phyloP scores from a whole-genome alignment of 1,284 basidiomycete genomes.

The Phlebopus sp. region DNA sequence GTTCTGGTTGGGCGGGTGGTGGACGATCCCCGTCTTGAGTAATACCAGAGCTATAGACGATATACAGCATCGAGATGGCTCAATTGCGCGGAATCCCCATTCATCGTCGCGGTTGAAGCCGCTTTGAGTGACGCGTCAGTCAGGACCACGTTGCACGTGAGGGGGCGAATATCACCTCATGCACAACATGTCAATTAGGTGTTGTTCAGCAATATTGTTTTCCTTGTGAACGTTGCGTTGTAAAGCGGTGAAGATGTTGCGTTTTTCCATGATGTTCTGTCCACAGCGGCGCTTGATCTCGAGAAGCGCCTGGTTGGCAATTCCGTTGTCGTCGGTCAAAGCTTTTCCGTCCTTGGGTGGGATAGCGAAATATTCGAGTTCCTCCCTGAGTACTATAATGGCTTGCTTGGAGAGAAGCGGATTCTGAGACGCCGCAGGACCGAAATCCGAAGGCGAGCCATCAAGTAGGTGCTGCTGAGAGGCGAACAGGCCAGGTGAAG shows the following conservation, averaged over 20 bases:
- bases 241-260: slow-evolving; percentile 94
- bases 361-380: slow-evolving; percentile 98
- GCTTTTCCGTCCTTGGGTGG: slow-evolving; percentile 67
- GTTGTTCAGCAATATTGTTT: slow-evolving; percentile 98
- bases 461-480: slow-evolving; percentile 80
- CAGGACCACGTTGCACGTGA: slow-evolving; percentile 19
- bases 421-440: slow-evolving; percentile 71
- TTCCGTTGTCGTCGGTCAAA: slow-evolving; percentile 74
- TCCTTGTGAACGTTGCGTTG: slow-evolving; percentile 99
- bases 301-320: slow-evolving; percentile 73
- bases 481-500: slow-evolving; percentile 68
- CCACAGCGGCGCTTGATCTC: slow-evolving; percentile 85
- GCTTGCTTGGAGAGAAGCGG: slow-evolving; percentile 95
- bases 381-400: slow-evolving; percentile 96
- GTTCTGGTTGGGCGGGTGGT: slow-evolving; percentile 48
- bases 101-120: slow-evolving; percentile 95
- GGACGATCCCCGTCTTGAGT: slow-evolving; percentile 94
- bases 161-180: slow-evolving; percentile 70
- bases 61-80: slow-evolving; percentile 95
- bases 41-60: slow-evolving; percentile 96
- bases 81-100: slow-evolving; percentile 96
- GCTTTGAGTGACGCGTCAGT: slow-evolving; percentile 41
- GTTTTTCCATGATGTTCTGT: slow-evolving; percentile 82
- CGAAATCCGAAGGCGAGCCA: slow-evolving; percentile 60
- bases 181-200: slow-evolving; percentile 99